Base-by-base conservation (phyloP, 164 flowering plant genomes). In the Santalum album region DNA sequence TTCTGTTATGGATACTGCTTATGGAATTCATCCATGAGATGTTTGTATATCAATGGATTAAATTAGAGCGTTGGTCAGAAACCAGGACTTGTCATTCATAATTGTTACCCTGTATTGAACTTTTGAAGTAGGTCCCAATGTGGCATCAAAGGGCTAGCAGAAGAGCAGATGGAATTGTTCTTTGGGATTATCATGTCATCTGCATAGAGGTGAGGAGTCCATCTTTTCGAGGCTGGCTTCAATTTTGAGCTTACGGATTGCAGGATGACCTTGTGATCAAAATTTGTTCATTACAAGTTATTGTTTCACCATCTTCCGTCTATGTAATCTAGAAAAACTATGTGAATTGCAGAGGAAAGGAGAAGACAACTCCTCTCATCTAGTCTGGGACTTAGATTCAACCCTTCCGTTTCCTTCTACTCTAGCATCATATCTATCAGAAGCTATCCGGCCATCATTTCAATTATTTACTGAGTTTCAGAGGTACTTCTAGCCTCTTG, bases 121-220 rank as follows among this genome's bases (percentile, higher is more conserved):
- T 32, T 43, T 39, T 27, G 25, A 25, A 60, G 52, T 57, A 89
- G 96, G 58, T 87, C 35, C 95, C 97, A 1, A 26, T 92, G 52
- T 92, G 96, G 99, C 74, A 77, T 75, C 99, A 92, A 64, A 89
- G 82, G 74, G 96, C 99, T 40, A 83, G 99, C 73, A 54, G 45
- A n/a, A 70, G 88, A 69, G 84, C 83, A 17, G 96, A 85, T 70
- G 91, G 96, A 12, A 38, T 85, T 46, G 51, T 78, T 61, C 66
- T 89, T 6, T 92, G 96, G 99, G 99, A 92, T 77, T 92, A 92
- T 61, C 97, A 92, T 73, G 95, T 83, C 54, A 71, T 91, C 45
- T 91, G 98, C 65, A 54, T 91, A 59, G 95, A 91, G 90, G 98
- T 88, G 62, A 69, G 47, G 53, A 11, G 19, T 47, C 3, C 14